Evolutionary conservation across 768 basidiomycete species (phyloP), one percentile per base, ranked within the genome.

Genomic region (Termitomyces titanicus): DNA sequence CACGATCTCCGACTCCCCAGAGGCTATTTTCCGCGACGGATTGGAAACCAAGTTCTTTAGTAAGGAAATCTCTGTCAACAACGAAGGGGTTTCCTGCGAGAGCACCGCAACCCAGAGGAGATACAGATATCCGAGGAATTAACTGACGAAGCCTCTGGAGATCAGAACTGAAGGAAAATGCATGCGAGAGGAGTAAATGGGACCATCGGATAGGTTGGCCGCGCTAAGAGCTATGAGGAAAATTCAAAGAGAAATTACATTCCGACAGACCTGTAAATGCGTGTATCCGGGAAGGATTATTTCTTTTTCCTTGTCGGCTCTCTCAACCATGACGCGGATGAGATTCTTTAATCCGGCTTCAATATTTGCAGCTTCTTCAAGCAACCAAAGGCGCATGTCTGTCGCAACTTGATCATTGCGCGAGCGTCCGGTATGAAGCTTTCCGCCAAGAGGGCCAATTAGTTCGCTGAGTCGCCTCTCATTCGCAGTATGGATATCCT

Each of bases 121-220:
- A 85, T 35, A 94, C 87, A 0, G 96, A 96, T 61, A 98, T 84
- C 27, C 96, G 89, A 15, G 94, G 93, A 53, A 89, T 75, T 51
- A 96, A 82, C 66, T 94, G 85, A 33, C 82, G 79, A 17, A 97
- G 81, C 20, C 93, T 87, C 61, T 92, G 85, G 33, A 95, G 83
- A 72, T 99, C 97, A 47, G 83, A 80, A n/a, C 83, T 79, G 77
- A 98, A 94, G 22, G 94, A 92, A 64, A 92, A 91, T 5, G 94
- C 94, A 70, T 99, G 94, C 20, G 94, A 96, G 51, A 98, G 83
- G 43, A 99, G 79, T 51, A 97, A 83, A 72, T 99, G 97, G 0
- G 97, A 95, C 97, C 97, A 99, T 59, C 97, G 86, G 66, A 99
- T 96, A 34, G 97, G 97, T 79, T 98, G 95, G 18, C 89, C 97